Percentiles rank a stretch among this genome's conserved stretches.
phyloP scores from a whole-genome alignment of 495 filamentous ascomycete species.

The Trichoderma erinaceum region DNA sequence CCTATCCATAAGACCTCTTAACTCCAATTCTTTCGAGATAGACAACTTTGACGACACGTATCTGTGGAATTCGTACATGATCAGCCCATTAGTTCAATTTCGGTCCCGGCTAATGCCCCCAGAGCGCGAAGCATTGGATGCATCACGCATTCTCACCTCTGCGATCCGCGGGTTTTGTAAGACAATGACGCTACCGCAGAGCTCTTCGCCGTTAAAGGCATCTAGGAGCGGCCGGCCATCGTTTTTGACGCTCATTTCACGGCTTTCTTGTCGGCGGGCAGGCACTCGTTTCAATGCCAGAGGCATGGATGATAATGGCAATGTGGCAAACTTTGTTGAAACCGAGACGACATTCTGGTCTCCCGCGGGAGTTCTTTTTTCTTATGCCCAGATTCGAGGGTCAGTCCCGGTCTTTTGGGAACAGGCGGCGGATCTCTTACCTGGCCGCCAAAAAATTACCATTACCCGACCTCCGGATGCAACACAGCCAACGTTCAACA shows the following conservation, averaged over 20 bases:
- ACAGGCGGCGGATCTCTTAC: slow-evolving; percentile 78
- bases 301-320: slow-evolving; percentile 94
- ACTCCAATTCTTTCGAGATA: slow-evolving; percentile 63
- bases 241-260: slow-evolving; percentile 79
- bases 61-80: slow-evolving; percentile 98
- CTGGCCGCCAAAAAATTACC: slow-evolving; percentile 90
- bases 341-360: slow-evolving; percentile 68
- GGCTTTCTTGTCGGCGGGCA: slow-evolving; percentile 83
- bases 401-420: slow-evolving; percentile 98
- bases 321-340: slow-evolving; percentile 84
- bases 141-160: slow-evolving; percentile 81
- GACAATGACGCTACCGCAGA: slow-evolving; percentile 72
- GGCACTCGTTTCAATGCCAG: slow-evolving; percentile 94
- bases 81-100: slow-evolving; percentile 82
- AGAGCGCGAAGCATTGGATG: slow-evolving; percentile 71
- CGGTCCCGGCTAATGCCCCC: slow-evolving; percentile 66
- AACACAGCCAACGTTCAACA: slow-evolving; percentile 90
- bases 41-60: slow-evolving; percentile 83
- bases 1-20: slow-evolving; percentile 34
- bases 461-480: slow-evolving; percentile 85
- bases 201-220: slow-evolving; percentile 45
- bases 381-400: slow-evolving; percentile 86
- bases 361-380: slow-evolving; percentile 71
- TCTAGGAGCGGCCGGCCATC: slow-evolving; percentile 70
- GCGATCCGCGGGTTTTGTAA: slow-evolving; percentile 89